Evolutionary conservation across 2,329 filamentous ascomycete species (phyloP), one percentile per base, ranked within the genome.

Genomic region (Colletotrichum shisoi): DNA sequence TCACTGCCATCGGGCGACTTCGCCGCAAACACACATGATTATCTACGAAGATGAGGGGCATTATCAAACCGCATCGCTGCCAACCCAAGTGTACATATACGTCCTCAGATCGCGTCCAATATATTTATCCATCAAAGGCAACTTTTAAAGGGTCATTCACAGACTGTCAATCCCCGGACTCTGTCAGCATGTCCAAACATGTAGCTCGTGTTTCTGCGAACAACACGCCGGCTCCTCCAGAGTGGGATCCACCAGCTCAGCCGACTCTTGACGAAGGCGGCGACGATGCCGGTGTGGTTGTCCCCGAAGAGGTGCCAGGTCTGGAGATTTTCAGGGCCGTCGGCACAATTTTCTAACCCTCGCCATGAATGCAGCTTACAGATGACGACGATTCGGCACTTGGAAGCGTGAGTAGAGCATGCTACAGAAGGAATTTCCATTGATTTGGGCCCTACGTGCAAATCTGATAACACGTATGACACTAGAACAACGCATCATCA

Each of bases 401-500:
- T 13, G 51, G 51, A 19, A 19, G 27, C 51, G 51, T 53, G 8
- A 39, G 51, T 34, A 51, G 4, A 5, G 19, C 11, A 11, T 31
- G 46, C 3, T 51, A 40, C 24, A 4, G 4, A 27, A 27, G 4
- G 24, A 27, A 6, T 21, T 2, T 40, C 12, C 5, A 9, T 15
- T 15, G 6, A 1, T 6, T 42, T 1, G 15, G 40, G 40, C 40
- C 13, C 24, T 27, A 17, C 40, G 15, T 42, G 40, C 31, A 39
- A 9, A 21, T 15, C n/a, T 39, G 6, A 15, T 21, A 4, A 19
- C 9, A 4, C 11, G 5, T 6, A 4, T 4, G 12, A 13, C 15
- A 2, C 12, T 8, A 62, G 59, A 62, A 48, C 19, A 39, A 54
- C 2, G 51, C 51, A 2, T 54, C 59, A 1, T 70, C 70, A 0